Percentiles rank a stretch among this genome's conserved stretches.
Conservation (phyloP, 2,329 filamentous ascomycete genomes). For the Aschersonia sp. region DNA sequence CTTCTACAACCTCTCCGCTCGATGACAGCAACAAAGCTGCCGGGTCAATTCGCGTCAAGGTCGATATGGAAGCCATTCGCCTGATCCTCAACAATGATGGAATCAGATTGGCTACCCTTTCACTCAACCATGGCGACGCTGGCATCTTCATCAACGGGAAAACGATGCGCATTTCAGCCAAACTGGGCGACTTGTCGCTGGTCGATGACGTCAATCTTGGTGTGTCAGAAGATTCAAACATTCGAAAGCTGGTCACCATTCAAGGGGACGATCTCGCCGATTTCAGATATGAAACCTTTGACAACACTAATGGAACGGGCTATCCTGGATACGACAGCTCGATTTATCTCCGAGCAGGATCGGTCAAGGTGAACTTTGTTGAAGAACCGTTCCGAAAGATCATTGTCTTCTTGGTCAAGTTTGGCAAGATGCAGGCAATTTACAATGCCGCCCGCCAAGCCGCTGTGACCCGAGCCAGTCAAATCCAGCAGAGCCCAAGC, state of each 20-base stretch:
- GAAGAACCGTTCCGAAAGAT: conserved; percentile 98
- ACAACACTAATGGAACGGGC: conserved; percentile 48
- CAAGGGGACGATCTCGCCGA: conserved; percentile 92
- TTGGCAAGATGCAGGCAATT: conserved; percentile 98
- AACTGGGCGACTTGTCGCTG: conserved; percentile 74
- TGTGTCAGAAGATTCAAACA: conserved; percentile 63
- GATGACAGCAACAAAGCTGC: conserved; percentile 15
- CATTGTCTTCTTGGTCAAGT: conserved; percentile 94
- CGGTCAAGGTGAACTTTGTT: conserved; percentile 91
- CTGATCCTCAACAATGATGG: conserved; percentile 96
- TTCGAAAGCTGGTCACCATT: conserved; percentile 83
- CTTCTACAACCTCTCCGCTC: no score
- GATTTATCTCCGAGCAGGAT: conserved; percentile 79
- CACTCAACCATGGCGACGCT: conserved; percentile 83
- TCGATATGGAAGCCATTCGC: conserved; percentile 83
- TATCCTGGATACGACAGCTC: conserved; percentile 95
- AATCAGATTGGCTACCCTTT: conserved; percentile 82
- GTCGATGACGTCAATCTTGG: conserved; percentile 91
- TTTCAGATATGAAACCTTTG: conserved; percentile 95
- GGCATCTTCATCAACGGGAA: conserved; percentile 77
- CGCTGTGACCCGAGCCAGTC: conserved; percentile 82
- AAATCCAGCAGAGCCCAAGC: conserved; percentile 79
- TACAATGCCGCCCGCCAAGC: conserved; percentile 95
- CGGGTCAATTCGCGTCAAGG: conserved; percentile 84
- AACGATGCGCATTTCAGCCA: conserved; percentile 76